Evolutionary conservation across 2,329 filamentous ascomycete genomes (phyloP).

Genomic region (Trichophyton simii): DNA sequence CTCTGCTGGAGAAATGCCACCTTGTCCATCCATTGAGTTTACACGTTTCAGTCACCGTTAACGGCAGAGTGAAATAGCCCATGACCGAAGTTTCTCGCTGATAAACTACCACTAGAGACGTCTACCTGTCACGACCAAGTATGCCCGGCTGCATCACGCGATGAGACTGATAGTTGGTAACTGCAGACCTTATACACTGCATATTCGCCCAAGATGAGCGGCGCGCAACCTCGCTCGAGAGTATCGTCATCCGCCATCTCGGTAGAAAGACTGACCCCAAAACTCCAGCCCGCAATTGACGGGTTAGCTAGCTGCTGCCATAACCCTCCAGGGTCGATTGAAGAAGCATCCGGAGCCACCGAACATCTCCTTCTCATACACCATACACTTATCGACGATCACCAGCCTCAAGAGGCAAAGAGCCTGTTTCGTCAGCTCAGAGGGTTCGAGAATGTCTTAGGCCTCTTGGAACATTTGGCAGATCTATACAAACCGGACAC

Average conservation of each 20-base stretch:
- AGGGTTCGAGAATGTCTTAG: conserved; percentile 64
- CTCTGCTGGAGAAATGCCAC: too few relatives aligned
- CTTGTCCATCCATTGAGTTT: background rate
- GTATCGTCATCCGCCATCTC: conserved; percentile 14
- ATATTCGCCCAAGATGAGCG: conserved; percentile 10
- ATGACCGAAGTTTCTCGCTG: background rate
- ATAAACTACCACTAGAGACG: background rate
- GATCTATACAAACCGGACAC: conserved; percentile 58
- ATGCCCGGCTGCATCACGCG: background rate
- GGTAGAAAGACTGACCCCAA: conserved; percentile 25
- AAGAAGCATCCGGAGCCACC: conserved; percentile 34
- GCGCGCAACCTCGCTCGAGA: conserved; percentile 6
- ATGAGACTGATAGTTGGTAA: background rate
- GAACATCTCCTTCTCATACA: conserved; percentile 53
- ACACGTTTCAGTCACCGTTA: background rate
- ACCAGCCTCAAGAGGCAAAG: conserved; percentile 43
- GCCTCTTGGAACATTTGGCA: conserved; percentile 56
- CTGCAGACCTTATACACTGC: background rate
- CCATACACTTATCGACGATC: conserved; percentile 47
- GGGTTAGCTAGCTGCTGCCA: conserved; percentile 24
- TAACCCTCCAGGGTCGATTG: conserved; percentile 18
- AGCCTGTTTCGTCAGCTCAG: conserved; percentile 71
- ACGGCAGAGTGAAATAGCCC: background rate
- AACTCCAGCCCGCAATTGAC: conserved; percentile 28
- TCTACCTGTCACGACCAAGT: background rate